Evolutionary conservation across 2,329 filamentous ascomycete genomes (phyloP).

Genomic region (Ustulina deusta): DNA sequence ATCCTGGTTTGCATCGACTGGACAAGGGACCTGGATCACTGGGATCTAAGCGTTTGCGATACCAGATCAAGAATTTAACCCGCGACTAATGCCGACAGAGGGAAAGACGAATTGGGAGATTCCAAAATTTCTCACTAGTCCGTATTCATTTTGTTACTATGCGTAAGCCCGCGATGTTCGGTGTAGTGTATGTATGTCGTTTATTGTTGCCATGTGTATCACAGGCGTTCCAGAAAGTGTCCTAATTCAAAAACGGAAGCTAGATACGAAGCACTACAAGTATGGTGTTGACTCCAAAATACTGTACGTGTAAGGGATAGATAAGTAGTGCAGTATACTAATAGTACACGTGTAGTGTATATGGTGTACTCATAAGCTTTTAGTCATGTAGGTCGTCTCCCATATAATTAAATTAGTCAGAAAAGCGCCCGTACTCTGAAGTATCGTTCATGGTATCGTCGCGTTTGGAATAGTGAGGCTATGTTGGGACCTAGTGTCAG

Average conservation of each 20-base stretch:
- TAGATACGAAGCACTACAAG: conserved; percentile 1
- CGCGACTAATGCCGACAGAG: conserved; percentile 35
- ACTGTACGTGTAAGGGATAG: not conserved
- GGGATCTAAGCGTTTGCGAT: conserved; percentile 25
- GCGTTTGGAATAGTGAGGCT: not conserved
- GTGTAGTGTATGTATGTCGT: conserved; percentile 16
- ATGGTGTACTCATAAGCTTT: not conserved
- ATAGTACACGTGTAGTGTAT: too few relatives aligned
- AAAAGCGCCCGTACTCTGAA: not conserved
- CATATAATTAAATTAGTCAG: not conserved
- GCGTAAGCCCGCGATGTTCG: conserved; percentile 24
- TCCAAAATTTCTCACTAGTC: conserved; percentile 36
- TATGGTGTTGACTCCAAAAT: not conserved
- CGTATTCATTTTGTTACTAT: conserved; percentile 23
- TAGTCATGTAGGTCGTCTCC: too few relatives aligned
- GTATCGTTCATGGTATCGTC: not conserved
- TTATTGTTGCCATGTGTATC: conserved; percentile 15
- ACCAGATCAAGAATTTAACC: conserved; percentile 29
- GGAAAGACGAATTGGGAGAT: conserved; percentile 14
- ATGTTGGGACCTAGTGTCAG: not conserved
- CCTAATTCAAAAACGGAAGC: conserved; percentile 33
- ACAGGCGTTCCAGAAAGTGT: not conserved
- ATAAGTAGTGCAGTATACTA: too few relatives aligned
- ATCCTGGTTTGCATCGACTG: conserved; percentile 1
- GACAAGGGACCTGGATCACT: conserved; percentile 8